Percentiles rank a stretch among this genome's conserved stretches.
These are phyloP conservation scores for Naganishia kalamii DNA, from an alignment of 768 basidiomycete species.

Conservation along the genomic window DNA sequence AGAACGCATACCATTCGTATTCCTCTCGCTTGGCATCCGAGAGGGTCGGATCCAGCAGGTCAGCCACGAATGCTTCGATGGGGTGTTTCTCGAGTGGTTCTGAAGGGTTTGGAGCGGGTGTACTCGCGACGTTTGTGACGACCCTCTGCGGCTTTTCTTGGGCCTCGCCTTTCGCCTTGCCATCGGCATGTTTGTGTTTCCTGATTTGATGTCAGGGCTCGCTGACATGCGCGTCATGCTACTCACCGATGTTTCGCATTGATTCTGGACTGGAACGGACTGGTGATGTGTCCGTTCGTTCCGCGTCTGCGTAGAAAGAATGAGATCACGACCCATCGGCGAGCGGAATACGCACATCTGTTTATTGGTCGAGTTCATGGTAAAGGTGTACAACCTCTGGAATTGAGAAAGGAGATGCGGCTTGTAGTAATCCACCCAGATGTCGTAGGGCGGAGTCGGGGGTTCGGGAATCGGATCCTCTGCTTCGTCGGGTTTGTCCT, in stretches of 20 bases:
- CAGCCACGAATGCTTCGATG: constrained; percentile 14
- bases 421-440: constrained; percentile 58
- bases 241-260: constrained; percentile 15
- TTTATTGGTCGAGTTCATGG: constrained; percentile 45
- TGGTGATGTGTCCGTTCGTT: constrained; percentile 29
- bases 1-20: constrained; percentile 59
- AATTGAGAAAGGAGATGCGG: constrained; percentile 52
- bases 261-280: constrained; percentile 40
- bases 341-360: constrained; percentile 28
- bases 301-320: constrained; percentile 25
- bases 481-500: not conserved
- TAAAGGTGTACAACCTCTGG: constrained; percentile 43
- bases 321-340: not conserved
- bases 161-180: constrained; percentile 4
- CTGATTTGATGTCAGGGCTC: not conserved
- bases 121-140: constrained; percentile 17
- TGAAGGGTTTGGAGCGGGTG: not conserved
- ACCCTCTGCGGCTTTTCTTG: constrained; percentile 21
- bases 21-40: constrained; percentile 62
- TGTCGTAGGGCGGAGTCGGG: constrained; percentile 48
- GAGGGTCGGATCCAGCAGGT: constrained; percentile 56
- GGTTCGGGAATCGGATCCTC: not conserved
- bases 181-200: not conserved
- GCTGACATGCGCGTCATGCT: not conserved
- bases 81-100: constrained; percentile 13